Evolutionary conservation across 2,329 filamentous ascomycete species (phyloP), one percentile per base, ranked within the genome.

Genomic region (Claviceps fusiformis): DNA sequence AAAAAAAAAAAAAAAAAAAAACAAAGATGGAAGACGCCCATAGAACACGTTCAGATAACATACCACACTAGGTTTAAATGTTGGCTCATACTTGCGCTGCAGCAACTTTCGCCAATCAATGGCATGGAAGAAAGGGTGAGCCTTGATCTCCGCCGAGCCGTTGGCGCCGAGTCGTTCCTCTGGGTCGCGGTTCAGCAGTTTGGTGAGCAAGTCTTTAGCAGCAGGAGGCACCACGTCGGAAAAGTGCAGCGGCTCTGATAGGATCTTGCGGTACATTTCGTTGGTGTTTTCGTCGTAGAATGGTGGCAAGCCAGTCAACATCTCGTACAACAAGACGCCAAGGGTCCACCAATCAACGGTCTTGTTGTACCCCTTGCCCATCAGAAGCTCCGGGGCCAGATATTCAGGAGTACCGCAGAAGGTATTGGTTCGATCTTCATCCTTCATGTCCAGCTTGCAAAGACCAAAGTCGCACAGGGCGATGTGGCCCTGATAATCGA

Each of bases 211-310:
- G 68, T 97, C 92, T 70, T 95, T 91, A 59, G 93, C 93, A 45
- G 92, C 90, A 0, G 89, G 87, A 11, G 93, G 93, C 35, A 97
- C 92, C 37, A 96, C 83, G 62, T 97, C 92, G 17, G 92, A 91
- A 78, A 97, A 97, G 68, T 95, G 90, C 51, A 98, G 78, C 29
- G 93, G 92, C 71, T 97, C 93, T 56, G 91, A 92, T 51, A 97
- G 76, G 65, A 98, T 98, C 80, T 98, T 98, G 69, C 91, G 87
- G 71, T 98, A 97, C 93, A 95, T 97, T 72, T 97, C 92, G 71
- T 97, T 97, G 58, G 90, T 96, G 73, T 96, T 96, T 72, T 98
- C 93, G 64, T 97, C 92, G 72, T 98, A 98, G 74, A 97, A 98
- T 0, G 93, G 93, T 39, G 93, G 93, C 49, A 97, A 77, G 55